Base-by-base conservation (phyloP, 805 yeast genomes). In the Candida stauntonica region DNA sequence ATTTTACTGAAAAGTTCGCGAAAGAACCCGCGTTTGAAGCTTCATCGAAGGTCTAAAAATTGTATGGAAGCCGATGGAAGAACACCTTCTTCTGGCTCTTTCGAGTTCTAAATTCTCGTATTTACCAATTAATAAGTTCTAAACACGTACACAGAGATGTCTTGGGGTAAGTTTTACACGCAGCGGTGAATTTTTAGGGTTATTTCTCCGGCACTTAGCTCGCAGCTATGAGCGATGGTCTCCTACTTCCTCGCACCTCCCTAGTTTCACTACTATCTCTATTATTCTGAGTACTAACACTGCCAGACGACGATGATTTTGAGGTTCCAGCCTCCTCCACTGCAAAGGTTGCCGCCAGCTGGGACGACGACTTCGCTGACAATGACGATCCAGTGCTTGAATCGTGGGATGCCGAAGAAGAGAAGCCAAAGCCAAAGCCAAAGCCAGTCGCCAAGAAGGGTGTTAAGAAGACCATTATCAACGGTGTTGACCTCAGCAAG, bases 271-370 rank as follows among this genome's bases (percentile, higher is more conserved):
- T n/a, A n/a, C n/a, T n/a, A n/a, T n/a, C n/a, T n/a, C n/a, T n/a
- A n/a, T n/a, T n/a, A n/a, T n/a, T n/a, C n/a, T n/a, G n/a, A n/a
- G n/a, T n/a, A n/a, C n/a, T n/a, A n/a, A n/a, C n/a, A n/a, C n/a
- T n/a, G n/a, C n/a, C 26, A 56, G 96, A 87, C 75, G 95, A 87
- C 77, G 96, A 88, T 68, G 95, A 85, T 57, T 83, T 86, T 60
- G 91, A 79, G 40, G 77, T 82, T 45, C 78, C 87, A 29, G 63
- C 78, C 32, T 55, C 69, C 17, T 63, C 61, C 30, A 73, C 62
- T 35, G 69, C 72, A 34, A 74, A 73, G 15, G 74, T 75, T 24
- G 73, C 79, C 41, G 81, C 77, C 34, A 77, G 86, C 27, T 86
- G 95, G 86, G 95, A 87, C 61, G 93, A 82, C 46, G 89, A 79